Base-by-base conservation (phyloP, 352 stramenopile genomes). In the Pythium apleroticum region DNA sequence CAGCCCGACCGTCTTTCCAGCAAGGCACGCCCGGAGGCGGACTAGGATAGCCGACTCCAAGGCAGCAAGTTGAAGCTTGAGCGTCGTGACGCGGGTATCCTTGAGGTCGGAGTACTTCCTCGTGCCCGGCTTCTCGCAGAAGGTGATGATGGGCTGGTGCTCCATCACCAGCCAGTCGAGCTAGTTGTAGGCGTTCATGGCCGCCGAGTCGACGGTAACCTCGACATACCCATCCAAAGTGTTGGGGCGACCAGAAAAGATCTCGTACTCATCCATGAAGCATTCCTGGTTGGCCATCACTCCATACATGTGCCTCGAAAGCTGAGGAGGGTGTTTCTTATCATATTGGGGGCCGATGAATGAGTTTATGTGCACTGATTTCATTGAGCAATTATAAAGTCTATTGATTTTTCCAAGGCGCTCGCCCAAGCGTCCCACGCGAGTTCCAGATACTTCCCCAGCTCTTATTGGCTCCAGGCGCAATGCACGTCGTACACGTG, bases 31-130 rank as follows among this genome's bases (percentile, higher is more conserved):
- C 39, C 41, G 62, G 19, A 68, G 35, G 28, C 6, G n/a, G 15
- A 4, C 49, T 20, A 57, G 49, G 8, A 73, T 52, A 15, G 57
- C 52, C 2, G 31, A 19, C 30, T 69, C 56, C 14, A 64, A 14
- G 4, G 10, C 33, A 24, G 59, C 53, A 28, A 69, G 64, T 35
- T 68, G 31, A 50, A 60, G 68, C 27, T 58, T 56, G 19, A 72
- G 55, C 12, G 60, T 66, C 43, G 49, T 65, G 4, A 49, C 24
- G 22, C 41, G 52, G 4, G 66, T 22, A 0, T 52, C n/a, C 19
- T 62, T 62, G 14, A 74, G 53, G 14, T 59, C 27, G n/a, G 67
- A 60, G 67, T 74, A 70, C 57, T 70, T 74, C 0, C 62, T 61
- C 20, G 62, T 62, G 24, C 62, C 52, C 1, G 25, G 14, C 33